Evolutionary conservation across 805 yeast genomes (phyloP).

Genomic region (Saccharomycopsis sp.): DNA sequence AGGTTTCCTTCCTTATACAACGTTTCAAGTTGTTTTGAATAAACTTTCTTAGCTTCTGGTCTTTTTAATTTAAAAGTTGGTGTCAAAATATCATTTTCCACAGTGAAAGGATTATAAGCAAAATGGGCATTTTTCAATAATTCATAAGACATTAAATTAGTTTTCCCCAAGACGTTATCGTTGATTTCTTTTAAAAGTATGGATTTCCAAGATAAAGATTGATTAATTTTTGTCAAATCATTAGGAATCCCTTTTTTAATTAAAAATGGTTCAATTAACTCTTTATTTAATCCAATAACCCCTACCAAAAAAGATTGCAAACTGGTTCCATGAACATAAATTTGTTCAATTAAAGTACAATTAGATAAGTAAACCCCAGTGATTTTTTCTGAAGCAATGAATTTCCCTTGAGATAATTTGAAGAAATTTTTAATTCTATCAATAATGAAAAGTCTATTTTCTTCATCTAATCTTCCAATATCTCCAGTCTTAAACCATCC

Average conservation of each 20-base stretch:
- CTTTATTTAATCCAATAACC: conserved; percentile 44
- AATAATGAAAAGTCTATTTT: conserved; percentile 49
- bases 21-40: conserved; percentile 28
- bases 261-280: neutral
- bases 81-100: conserved; percentile 43
- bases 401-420: conserved; percentile 57
- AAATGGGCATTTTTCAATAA: conserved; percentile 36
- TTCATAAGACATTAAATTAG: conserved; percentile 38
- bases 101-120: conserved; percentile 40
- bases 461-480: conserved; percentile 39
- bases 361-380: conserved; percentile 53
- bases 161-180: conserved; percentile 28
- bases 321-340: conserved; percentile 57
- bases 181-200: conserved; percentile 20
- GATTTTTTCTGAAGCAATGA: conserved; percentile 67
- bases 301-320: conserved; percentile 47
- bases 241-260: conserved; percentile 11
- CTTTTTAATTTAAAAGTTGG: conserved; percentile 46
- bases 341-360: conserved; percentile 41
- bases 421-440: conserved; percentile 76
- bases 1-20: neutral
- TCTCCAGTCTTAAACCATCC: conserved; percentile 67
- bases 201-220: conserved; percentile 4
- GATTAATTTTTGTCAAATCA: too few relatives aligned
- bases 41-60: conserved; percentile 36